Conservation (phyloP, 306 rosid genomes). For the Inga laurina region DNA sequence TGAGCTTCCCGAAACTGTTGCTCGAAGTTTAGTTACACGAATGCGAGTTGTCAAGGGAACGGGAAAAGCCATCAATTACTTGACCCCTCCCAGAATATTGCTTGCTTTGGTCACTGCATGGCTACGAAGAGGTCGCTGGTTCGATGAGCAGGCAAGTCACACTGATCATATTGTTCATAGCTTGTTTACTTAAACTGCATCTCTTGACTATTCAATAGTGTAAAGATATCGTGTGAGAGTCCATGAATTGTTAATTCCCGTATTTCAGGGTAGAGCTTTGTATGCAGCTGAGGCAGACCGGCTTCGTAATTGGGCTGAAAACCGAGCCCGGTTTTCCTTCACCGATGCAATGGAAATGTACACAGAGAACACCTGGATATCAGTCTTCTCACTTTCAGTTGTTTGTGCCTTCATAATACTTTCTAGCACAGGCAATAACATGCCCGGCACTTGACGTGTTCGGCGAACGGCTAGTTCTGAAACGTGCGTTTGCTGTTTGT, state of each 20-base stretch:
- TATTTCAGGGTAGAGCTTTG: slow-evolving; percentile 84
- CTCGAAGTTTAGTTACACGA: slow-evolving; percentile 89
- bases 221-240: background rate
- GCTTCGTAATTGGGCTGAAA: slow-evolving; percentile 94
- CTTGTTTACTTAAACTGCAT: background rate
- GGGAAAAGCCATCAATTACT: slow-evolving; percentile 87
- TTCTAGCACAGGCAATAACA: slow-evolving; percentile 72
- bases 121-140: slow-evolving; percentile 94
- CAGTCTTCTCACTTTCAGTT: slow-evolving; percentile 95
- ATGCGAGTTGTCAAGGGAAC: slow-evolving; percentile 95
- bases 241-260: background rate
- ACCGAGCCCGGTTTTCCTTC: slow-evolving; percentile 84
- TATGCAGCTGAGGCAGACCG: slow-evolving; percentile 95
- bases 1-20: slow-evolving; percentile 97
- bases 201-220: background rate
- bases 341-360: slow-evolving; percentile 97
- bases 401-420: slow-evolving; percentile 96
- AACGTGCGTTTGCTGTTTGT: background rate
- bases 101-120: slow-evolving; percentile 94
- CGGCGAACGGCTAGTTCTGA: background rate
- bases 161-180: background rate
- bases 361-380: slow-evolving; percentile 86
- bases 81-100: slow-evolving; percentile 97
- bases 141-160: slow-evolving; percentile 73
- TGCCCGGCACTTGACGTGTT: slow-evolving; percentile 64